phyloP scores from a whole-genome alignment of 2,329 filamentous ascomycete species.

The Alternaria triticimaculans region DNA sequence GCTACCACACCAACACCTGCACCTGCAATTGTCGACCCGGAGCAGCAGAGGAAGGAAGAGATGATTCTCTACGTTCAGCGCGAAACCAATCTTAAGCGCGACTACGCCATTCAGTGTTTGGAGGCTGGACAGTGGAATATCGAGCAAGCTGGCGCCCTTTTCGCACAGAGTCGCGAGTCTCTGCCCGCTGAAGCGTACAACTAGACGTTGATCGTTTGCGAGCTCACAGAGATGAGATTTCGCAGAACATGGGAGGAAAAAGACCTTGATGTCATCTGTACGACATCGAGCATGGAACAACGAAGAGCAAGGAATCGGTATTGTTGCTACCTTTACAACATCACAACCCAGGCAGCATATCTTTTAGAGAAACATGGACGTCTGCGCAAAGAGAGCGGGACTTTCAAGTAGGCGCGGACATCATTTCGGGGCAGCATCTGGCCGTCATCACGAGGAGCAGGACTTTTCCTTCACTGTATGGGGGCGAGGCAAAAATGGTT shows the following conservation, averaged over 20 bases:
- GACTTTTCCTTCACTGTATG: neutral
- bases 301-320: neutral
- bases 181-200: constrained; percentile 54
- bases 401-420: neutral
- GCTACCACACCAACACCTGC: constrained; percentile 24
- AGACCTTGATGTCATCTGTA: neutral
- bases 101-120: constrained; percentile 83
- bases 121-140: constrained; percentile 81
- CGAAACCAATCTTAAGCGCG: constrained; percentile 78
- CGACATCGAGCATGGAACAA: neutral
- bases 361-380: neutral
- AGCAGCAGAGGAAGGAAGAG: constrained; percentile 65
- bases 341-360: neutral
- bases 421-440: neutral
- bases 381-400: neutral
- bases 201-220: constrained; percentile 11
- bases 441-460: neutral
- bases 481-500: neutral
- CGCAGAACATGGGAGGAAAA: neutral
- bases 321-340: neutral
- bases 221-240: neutral
- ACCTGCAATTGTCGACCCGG: constrained; percentile 3
- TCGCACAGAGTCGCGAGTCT: constrained; percentile 72
- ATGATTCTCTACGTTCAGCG: constrained; percentile 74
- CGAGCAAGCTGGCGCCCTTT: constrained; percentile 74